A percentile compares a stretch with the other conserved stretches of the same genome.
Evolutionary conservation across 495 filamentous ascomycete species (phyloP).

Genomic region (Penicillium pancosmium): DNA sequence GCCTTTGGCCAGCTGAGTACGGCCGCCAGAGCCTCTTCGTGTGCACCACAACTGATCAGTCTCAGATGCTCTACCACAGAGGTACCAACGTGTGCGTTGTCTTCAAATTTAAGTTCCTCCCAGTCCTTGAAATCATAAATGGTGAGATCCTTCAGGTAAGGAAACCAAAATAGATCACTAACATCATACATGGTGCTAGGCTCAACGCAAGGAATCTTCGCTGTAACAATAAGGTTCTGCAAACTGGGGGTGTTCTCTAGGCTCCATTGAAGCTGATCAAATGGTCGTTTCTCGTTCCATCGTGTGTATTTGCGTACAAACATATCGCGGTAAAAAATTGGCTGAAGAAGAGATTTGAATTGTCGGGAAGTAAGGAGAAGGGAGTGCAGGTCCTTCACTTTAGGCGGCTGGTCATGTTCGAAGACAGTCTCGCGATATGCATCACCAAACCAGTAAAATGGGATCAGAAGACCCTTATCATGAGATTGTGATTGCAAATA

Average conservation of each 20-base stretch:
- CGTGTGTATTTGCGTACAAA: slow-evolving; percentile 3
- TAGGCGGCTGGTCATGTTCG: background rate
- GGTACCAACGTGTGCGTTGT: slow-evolving; percentile 23
- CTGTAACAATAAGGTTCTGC: slow-evolving; percentile 8
- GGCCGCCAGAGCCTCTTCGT: slow-evolving; percentile 18
- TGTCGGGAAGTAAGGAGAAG: background rate
- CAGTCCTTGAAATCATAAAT: slow-evolving; percentile 13
- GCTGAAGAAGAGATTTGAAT: slow-evolving; percentile 7
- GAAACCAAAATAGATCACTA: slow-evolving; percentile 1
- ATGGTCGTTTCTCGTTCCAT: background rate
- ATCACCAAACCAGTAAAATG: background rate
- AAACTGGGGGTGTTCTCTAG: slow-evolving; percentile 1
- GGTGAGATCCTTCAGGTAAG: slow-evolving; percentile 10
- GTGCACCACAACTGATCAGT: slow-evolving; percentile 22
- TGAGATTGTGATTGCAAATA: background rate
- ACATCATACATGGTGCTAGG: background rate
- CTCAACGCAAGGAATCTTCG: slow-evolving; percentile 1
- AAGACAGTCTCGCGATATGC: background rate
- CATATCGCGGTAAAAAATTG: slow-evolving; percentile 4
- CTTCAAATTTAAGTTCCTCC: slow-evolving; percentile 11
- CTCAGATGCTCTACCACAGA: slow-evolving; percentile 19
- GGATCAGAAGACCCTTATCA: background rate
- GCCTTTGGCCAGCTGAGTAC: slow-evolving; percentile 22
- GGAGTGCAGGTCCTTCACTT: background rate
- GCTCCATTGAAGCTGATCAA: slow-evolving; percentile 7